Evolutionary conservation across 2,329 filamentous ascomycete genomes (phyloP), one percentile per base, ranked within the genome.

Genomic region (Endothia cerciana): DNA sequence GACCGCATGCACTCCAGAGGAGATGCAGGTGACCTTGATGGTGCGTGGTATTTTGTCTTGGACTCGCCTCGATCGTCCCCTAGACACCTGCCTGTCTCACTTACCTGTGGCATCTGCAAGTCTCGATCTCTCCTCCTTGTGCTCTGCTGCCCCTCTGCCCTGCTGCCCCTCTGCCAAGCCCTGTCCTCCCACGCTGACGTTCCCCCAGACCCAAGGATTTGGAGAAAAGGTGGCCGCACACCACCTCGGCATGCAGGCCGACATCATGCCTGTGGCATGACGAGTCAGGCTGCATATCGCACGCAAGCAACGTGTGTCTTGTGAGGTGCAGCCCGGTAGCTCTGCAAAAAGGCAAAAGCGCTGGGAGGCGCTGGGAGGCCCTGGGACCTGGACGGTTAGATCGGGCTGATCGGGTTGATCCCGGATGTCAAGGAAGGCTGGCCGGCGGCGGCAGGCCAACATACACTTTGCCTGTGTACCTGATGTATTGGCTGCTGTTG

Each of bases 231-330:
- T 22, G 51, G 30, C 51, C 11, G 40, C 58, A 60, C 58, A 60
- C 58, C 58, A 33, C 28, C 28, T 49, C 58, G 41, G 41, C 2
- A 60, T 60, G 58, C 58, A 45, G 25, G 40, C 19, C 40, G 40
- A 43, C 58, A 43, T 49, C 58, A 60, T 60, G 47, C 28, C 25
- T 60, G 40, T 45, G 58, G 17, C 17, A 60, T 60, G 58, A 43
- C 58, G 58, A 60, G 58, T 60, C 58, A 60, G 41, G 22, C 40
- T 60, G 58, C 58, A 60, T 60, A 30, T 58, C n/a, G 58, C 28
- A 60, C 51, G 51, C 51, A 55, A 55, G 51, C 51, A 55, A 55
- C 30, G 30, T 11, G 30, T 25, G 17, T 28, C 25, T 53, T 25
- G 22, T 49, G 47, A 51, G 47, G 47, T 22, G 47, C 28, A 51